Percentiles rank a stretch among this genome's conserved stretches.
Conservation (phyloP, 495 filamentous ascomycete genomes). For the Chlorociboria aeruginascens region DNA sequence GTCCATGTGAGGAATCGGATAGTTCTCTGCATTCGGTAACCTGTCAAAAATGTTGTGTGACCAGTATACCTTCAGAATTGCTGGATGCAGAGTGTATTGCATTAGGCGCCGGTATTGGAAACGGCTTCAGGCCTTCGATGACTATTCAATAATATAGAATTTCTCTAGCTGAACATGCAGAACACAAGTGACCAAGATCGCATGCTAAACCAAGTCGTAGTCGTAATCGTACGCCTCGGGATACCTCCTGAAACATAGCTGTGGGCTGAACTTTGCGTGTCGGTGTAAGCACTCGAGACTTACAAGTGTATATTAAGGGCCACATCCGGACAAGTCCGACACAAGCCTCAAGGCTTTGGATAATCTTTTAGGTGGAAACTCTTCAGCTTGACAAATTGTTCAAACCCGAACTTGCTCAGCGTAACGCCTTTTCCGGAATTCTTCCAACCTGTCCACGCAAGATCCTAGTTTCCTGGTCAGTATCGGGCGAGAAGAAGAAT, state of each 20-base stretch:
- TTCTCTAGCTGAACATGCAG: no score
- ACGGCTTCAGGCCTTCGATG: no score
- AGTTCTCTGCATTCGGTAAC: no score
- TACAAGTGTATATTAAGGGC: not conserved
- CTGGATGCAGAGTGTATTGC: no score
- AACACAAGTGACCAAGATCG: no score
- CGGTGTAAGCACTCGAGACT: not conserved
- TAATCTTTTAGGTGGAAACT: constrained; percentile 91
- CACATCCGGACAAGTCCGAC: not conserved
- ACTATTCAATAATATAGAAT: no score
- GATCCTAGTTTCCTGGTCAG: constrained; percentile 46
- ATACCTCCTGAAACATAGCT: not conserved
- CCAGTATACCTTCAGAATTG: no score
- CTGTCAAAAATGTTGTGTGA: no score
- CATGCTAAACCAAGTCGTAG: no score
- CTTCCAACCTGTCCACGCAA: constrained; percentile 98
- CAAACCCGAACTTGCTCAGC: constrained; percentile 80
- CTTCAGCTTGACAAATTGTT: constrained; percentile 92
- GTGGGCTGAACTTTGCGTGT: not conserved
- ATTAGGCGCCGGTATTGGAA: no score
- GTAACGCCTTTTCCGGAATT: constrained; percentile 86
- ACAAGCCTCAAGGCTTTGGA: constrained; percentile 38
- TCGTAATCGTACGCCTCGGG: no score
- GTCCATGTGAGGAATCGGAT: no score
- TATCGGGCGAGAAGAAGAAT: constrained; percentile 1